These are phyloP conservation scores for Croton laevigatus DNA, from an alignment of 441 rosid genomes.

Conservation along the genomic window DNA sequence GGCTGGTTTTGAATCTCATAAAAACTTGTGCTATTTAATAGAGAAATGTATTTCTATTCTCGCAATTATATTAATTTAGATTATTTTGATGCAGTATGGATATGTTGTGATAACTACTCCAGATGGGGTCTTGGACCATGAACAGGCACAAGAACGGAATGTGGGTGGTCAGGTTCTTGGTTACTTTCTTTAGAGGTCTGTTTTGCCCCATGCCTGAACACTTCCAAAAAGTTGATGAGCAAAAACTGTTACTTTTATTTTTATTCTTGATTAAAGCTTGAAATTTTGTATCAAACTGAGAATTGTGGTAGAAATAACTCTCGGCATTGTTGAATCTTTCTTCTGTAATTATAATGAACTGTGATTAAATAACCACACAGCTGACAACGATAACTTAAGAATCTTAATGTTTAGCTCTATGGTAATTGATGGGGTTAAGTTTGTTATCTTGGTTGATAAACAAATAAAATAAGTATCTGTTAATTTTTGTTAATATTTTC, in stretches of 20 bases:
- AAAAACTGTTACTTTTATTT: neutral
- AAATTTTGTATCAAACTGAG: neutral
- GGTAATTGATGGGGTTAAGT: neutral
- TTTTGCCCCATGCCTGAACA: neutral
- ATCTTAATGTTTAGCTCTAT: neutral
- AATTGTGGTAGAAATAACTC: neutral
- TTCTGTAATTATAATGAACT: neutral
- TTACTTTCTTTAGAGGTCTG: slow-evolving; percentile 58
- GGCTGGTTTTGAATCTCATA: slow-evolving; percentile 36
- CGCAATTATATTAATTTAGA: neutral
- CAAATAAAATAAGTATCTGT: neutral
- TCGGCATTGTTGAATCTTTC: neutral
- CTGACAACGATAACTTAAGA: neutral
- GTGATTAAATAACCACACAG: neutral
- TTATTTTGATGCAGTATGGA: slow-evolving; percentile 66
- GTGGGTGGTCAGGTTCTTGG: slow-evolving; percentile 96
- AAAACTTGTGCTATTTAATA: neutral
- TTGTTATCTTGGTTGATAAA: neutral
- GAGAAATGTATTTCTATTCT: neutral
- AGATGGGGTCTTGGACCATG: slow-evolving; percentile 92
- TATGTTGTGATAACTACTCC: slow-evolving; percentile 88
- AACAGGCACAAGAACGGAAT: slow-evolving; percentile 73
- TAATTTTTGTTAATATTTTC: neutral
- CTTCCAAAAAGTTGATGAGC: neutral
- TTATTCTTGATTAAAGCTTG: neutral